Percentiles rank a stretch among this genome's conserved stretches.
phyloP scores from a whole-genome alignment of 2,329 filamentous ascomycete genomes.

The Neofusicoccum parvum region DNA sequence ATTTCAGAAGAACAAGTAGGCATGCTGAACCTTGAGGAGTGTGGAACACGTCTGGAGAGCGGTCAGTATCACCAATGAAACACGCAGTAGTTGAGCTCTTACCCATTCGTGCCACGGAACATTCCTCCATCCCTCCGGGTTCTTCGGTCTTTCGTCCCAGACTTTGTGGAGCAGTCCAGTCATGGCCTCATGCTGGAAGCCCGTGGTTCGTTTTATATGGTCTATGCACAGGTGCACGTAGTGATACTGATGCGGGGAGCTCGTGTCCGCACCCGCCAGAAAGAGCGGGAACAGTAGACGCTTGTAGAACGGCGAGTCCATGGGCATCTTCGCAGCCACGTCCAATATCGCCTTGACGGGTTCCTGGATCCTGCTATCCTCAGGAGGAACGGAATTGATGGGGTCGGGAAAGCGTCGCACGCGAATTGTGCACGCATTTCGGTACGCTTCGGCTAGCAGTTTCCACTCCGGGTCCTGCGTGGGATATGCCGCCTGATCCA shows the following conservation, averaged over 20 bases:
- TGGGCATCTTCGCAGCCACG: slow-evolving; percentile 21
- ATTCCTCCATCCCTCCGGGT: background rate
- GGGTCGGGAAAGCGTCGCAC: slow-evolving; percentile 24
- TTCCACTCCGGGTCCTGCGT: slow-evolving; percentile 23
- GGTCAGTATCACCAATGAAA: background rate
- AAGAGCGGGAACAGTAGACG: slow-evolving; percentile 26
- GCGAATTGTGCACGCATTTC: slow-evolving; percentile 22
- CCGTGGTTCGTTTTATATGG: slow-evolving; percentile 22
- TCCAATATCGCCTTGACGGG: slow-evolving; percentile 24
- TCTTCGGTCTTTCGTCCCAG: slow-evolving; percentile 22
- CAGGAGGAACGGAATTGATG: slow-evolving; percentile 19
- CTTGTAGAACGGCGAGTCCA: slow-evolving; percentile 23
- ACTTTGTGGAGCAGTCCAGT: slow-evolving; percentile 22
- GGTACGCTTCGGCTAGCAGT: slow-evolving; percentile 24
- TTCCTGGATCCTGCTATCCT: slow-evolving; percentile 15
- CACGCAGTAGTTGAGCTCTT: background rate
- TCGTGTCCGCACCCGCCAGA: slow-evolving; percentile 25
- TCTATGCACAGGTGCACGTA: slow-evolving; percentile 24
- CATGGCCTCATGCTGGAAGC: slow-evolving; percentile 23
- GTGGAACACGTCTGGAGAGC: slow-evolving; percentile 22
- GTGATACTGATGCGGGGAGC: slow-evolving; percentile 25
- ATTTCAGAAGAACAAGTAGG: slow-evolving; percentile 25
- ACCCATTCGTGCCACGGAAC: slow-evolving; percentile 27
- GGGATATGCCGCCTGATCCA: background rate
- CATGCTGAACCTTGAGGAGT: slow-evolving; percentile 24